Evolutionary conservation across 805 yeast species (phyloP), one percentile per base, ranked within the genome.

Genomic region (Jamesozyma rosinii): DNA sequence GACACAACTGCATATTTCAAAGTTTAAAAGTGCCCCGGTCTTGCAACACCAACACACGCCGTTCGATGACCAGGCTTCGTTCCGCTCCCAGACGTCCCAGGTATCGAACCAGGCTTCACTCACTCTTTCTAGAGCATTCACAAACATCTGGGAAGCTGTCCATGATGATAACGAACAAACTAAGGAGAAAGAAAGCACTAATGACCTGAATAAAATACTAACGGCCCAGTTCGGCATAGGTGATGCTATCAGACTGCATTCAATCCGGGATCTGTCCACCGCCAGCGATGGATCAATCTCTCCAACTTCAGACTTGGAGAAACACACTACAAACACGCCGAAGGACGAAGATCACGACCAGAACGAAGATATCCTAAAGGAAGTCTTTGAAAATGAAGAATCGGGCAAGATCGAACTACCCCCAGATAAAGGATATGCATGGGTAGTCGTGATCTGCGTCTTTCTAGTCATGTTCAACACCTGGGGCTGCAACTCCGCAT

Each of bases 401-500:
- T 65, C 66, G 0, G 69, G 69, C 15, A 50, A 52, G 35, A 31
- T 66, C 3, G 65, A 63, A 26, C 50, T 64, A 15, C 72, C 72
- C 0, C 79, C 81, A 1, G 89, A 82, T 57, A 81, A 78, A 36
- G 87, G 87, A 2, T 72, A 75, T 44, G 86, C 83, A 1, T 79
- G 86, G 83, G 76, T 81, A 0, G 68, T 79, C 18, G 72, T 75
- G 13, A 46, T 73, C 14, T 75, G 78, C 13, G 70, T 75, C 3
- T 63, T 69, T 24, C 41, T 76, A 3, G 63, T 77, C 34, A 76
- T 77, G 57, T 72, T 77, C 49, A 67, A 74, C 32, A 74, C 85
- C 0, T 83, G 90, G 89, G 92, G 92, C 14, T 73, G 82, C 49
- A 81, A 81, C 49, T 60, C 65, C 5, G 82, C 80, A 3, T 83